Percentiles rank a stretch among this genome's conserved stretches.
phyloP scores from a whole-genome alignment of 179 eudicot species.

The Beta macrorhiza region DNA sequence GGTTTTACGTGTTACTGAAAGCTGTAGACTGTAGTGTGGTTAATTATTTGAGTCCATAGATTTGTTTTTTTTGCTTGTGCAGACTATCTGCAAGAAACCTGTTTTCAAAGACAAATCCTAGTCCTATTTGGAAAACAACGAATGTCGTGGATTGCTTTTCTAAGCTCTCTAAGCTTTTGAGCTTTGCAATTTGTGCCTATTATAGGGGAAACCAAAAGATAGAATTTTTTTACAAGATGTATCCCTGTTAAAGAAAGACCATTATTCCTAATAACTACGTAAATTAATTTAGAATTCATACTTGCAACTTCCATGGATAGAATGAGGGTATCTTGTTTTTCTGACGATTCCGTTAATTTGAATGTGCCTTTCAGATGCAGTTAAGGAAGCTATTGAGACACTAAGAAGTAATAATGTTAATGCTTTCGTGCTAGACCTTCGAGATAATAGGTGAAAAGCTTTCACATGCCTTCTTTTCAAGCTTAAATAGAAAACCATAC shows the following conservation, averaged over 20 bases:
- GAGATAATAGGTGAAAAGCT: slow-evolving; percentile 79
- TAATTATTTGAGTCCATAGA: neutral
- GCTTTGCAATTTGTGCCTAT: neutral
- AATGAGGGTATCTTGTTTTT: neutral
- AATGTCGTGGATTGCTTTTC: neutral
- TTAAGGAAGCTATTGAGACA: slow-evolving; percentile 79
- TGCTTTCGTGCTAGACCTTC: slow-evolving; percentile 91
- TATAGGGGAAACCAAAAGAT: neutral
- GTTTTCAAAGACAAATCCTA: neutral
- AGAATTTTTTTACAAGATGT: no score
- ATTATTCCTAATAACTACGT: neutral
- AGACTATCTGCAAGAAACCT: neutral
- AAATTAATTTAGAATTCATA: neutral
- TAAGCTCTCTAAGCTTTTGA: neutral
- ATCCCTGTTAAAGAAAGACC: no score
- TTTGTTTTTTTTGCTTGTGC: neutral
- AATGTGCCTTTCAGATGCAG: slow-evolving; percentile 57
- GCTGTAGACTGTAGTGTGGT: neutral
- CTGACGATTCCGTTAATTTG: neutral
- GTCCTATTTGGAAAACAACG: neutral
- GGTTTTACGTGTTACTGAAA: neutral
- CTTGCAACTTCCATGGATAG: slow-evolving; percentile 1
- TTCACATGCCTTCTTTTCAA: slow-evolving; percentile 13
- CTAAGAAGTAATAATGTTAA: slow-evolving; percentile 72
- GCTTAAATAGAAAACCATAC: slow-evolving; percentile 1